Evolutionary conservation across 164 flowering plant species (phyloP), one percentile per base, ranked within the genome.

Genomic region (Berberis vulgaris): DNA sequence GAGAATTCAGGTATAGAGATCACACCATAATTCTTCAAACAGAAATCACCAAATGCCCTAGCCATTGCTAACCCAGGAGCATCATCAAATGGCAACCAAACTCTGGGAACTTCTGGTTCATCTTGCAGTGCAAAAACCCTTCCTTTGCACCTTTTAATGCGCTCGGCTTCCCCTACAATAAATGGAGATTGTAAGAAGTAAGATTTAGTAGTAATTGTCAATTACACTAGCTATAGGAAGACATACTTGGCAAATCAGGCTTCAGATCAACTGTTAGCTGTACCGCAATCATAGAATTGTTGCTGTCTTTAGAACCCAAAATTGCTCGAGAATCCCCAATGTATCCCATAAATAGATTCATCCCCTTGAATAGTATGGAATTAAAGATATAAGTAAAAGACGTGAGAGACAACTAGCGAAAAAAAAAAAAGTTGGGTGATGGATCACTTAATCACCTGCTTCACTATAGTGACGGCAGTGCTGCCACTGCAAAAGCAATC

Each of bases 31-130:
- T 94, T 92, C 78, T 94, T 94, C 78, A 94, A 73, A 77, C 97
- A 90, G 61, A 94, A 94, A 76, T 94, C 98, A 8, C 98, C 98
- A 78, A 94, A 94, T 47, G 98, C 97, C 69, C 98, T 80, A 65
- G 98, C 97, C 98, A 94, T 94, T 72, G 98, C 97, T 66, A 89
- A 71, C n/a, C 96, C 96, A 57, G 96, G 96, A 58, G 88, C 88
- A 78, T 89, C 85, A 76, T 85, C 92, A 73, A 79, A 82, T 9
- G 96, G 96, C 75, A 89, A 67, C 96, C 96, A 89, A 57, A 89
- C 96, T 66, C 97, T 78, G 49, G 79, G 80, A 67, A 94, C 97
- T 75, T 88, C 96, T 58, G 97, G 98, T 69, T 94, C 98, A 69
- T 88, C 97, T 80, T 90, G 92, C 76, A 94, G 73, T 49, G 98